Conservation (phyloP, 139 green algal genomes). For the Closterium sp. region DNA sequence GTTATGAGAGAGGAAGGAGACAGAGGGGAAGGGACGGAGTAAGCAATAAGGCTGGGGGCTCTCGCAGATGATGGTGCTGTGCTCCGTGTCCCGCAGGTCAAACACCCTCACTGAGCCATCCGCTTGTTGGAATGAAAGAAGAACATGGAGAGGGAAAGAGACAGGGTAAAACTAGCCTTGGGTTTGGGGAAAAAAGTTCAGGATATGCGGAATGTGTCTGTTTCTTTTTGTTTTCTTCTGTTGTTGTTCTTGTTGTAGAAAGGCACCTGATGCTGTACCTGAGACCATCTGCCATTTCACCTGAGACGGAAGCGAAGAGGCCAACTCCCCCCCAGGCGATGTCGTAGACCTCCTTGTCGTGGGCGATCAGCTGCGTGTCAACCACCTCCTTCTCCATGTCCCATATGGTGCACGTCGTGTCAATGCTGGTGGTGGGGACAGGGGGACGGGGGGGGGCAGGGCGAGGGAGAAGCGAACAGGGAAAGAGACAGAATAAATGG, state of each 20-base stretch:
- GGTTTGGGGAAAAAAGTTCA: conserved; percentile 57
- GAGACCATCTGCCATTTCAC: background rate
- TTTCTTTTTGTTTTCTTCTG: too few species aligned
- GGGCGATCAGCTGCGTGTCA: conserved; percentile 90
- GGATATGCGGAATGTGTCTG: too few species aligned
- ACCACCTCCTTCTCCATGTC: conserved; percentile 84
- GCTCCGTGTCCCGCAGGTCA: conserved; percentile 94
- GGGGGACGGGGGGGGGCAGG: background rate
- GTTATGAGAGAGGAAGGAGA: background rate
- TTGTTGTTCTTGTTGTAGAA: too few species aligned
- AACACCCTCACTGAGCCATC: conserved; percentile 95
- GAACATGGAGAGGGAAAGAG: background rate
- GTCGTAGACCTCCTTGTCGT: conserved; percentile 96
- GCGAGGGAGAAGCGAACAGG: background rate
- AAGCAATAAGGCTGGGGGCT: conserved; percentile 60
- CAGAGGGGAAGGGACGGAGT: background rate
- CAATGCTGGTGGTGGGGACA: conserved; percentile 65
- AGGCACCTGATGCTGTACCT: too few species aligned
- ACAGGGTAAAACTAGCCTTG: conserved; percentile 28
- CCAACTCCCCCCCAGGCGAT: conserved; percentile 91
- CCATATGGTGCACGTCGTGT: conserved; percentile 98
- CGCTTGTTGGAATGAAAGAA: conserved; percentile 18
- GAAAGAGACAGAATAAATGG: too few species aligned
- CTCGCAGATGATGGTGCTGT: conserved; percentile 97
- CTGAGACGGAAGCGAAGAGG: conserved; percentile 93